Conservation (phyloP, 2,329 filamentous ascomycete genomes). For the Colletotrichum tropicicola region DNA sequence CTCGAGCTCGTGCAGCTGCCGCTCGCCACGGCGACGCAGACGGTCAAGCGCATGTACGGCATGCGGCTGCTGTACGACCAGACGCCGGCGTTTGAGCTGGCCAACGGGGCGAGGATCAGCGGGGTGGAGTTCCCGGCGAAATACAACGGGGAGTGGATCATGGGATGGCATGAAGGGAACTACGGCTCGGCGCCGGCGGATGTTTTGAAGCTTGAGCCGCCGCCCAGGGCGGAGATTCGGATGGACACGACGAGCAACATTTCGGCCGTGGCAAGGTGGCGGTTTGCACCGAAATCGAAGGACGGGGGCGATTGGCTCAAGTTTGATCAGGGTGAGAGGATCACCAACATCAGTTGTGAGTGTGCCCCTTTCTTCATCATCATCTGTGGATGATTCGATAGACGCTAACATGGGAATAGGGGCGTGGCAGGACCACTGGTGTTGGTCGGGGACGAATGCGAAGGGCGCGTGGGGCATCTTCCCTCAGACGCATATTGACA, state of each 20-base stretch:
- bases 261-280: constrained; percentile 61
- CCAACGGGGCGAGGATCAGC: constrained; percentile 57
- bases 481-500: constrained; percentile 58
- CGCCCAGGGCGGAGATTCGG: constrained; percentile 54
- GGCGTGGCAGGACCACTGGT: constrained; percentile 60
- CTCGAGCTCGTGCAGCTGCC: constrained; percentile 52
- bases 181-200: constrained; percentile 60
- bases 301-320: constrained; percentile 58
- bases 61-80: constrained; percentile 55
- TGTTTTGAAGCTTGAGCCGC: constrained; percentile 56
- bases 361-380: constrained; percentile 25
- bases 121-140: constrained; percentile 60
- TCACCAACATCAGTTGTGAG: constrained; percentile 70
- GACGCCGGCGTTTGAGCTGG: constrained; percentile 55
- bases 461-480: constrained; percentile 64
- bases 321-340: constrained; percentile 73
- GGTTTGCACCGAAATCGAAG: constrained; percentile 57
- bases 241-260: constrained; percentile 56
- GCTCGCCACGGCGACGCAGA: constrained; percentile 54
- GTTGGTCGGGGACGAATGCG: constrained; percentile 62
- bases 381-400: not conserved
- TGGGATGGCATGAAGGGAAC: constrained; percentile 64
- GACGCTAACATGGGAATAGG: constrained; percentile 38
- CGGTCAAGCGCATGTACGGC: constrained; percentile 56
- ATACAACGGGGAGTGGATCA: constrained; percentile 65